phyloP scores from a whole-genome alignment of 768 basidiomycete genomes.

The Boletus edulis region DNA sequence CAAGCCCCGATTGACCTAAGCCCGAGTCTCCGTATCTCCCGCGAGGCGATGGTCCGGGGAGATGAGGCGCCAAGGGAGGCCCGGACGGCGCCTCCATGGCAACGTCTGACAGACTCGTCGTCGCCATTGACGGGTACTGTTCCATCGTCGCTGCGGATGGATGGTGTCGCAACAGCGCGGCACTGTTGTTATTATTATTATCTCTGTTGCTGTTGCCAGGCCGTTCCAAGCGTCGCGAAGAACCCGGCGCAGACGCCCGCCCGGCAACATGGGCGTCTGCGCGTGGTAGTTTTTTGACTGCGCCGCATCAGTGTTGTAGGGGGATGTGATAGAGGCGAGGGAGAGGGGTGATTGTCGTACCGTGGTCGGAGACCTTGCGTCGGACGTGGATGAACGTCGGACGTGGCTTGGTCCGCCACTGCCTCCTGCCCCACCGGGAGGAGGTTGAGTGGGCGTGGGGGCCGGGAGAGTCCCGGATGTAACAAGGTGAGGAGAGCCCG shows the following conservation, averaged over 20 bases:
- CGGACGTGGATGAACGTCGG: slow-evolving; percentile 31
- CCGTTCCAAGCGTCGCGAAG: slow-evolving; percentile 29
- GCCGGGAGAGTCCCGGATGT: slow-evolving; percentile 20
- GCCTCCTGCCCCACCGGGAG: slow-evolving; percentile 9
- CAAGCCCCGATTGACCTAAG: slow-evolving; percentile 15
- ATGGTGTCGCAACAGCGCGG: slow-evolving; percentile 38
- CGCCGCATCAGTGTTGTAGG: slow-evolving; percentile 30
- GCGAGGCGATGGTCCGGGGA: slow-evolving; percentile 31
- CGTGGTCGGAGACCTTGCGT: slow-evolving; percentile 30
- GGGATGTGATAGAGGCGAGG: slow-evolving; percentile 41
- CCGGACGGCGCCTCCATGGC: slow-evolving; percentile 30
- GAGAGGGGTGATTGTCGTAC: slow-evolving; percentile 39
- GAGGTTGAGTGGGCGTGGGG: slow-evolving; percentile 19
- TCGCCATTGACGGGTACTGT: slow-evolving; percentile 18
- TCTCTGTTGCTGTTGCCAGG: slow-evolving; percentile 22
- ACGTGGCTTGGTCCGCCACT: slow-evolving; percentile 20
- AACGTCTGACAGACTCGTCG: slow-evolving; percentile 23
- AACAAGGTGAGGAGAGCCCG: slow-evolving; percentile 27
- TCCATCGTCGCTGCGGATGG: background rate
- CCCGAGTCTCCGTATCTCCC: slow-evolving; percentile 37
- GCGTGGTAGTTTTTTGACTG: slow-evolving; percentile 77
- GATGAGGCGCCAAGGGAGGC: slow-evolving; percentile 32
- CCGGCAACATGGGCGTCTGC: slow-evolving; percentile 71
- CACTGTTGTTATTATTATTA: too few species aligned
- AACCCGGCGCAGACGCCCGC: slow-evolving; percentile 73